Evolutionary conservation across 2,329 filamentous ascomycete genomes (phyloP).

Genomic region (Fusarium begoniae): DNA sequence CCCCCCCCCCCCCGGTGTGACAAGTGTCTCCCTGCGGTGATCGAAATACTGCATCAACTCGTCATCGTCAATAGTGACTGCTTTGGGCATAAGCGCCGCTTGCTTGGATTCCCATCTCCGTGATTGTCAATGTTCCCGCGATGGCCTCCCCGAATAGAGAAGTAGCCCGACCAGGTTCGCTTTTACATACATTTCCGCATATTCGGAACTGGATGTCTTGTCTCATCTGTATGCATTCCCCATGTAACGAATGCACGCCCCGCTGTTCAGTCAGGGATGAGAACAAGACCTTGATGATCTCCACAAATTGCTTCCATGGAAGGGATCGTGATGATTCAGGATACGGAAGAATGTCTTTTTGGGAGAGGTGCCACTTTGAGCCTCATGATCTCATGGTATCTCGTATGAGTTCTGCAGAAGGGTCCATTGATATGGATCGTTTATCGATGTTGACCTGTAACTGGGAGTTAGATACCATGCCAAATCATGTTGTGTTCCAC

Average conservation of each 20-base stretch:
- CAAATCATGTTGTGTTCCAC: background rate
- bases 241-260: conserved; percentile 10
- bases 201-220: conserved; percentile 21
- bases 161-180: conserved; percentile 2
- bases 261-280: background rate
- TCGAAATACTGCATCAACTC: background rate
- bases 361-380: conserved; percentile 16
- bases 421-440: background rate
- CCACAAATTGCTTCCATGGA: conserved; percentile 18
- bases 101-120: background rate
- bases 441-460: background rate
- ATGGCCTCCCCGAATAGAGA: background rate
- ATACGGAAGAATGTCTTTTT: background rate
- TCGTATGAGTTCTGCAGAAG: conserved; percentile 16
- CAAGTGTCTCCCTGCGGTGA: background rate
- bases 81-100: conserved; percentile 12
- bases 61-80: conserved; percentile 20
- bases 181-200: background rate
- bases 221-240: background rate
- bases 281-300: background rate
- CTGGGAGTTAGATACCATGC: background rate
- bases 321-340: conserved; percentile 21
- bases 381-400: conserved; percentile 6
- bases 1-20: background rate
- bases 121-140: background rate